Evolutionary conservation across 768 basidiomycete species (phyloP).

Genomic region (Dentipellis fragilis): DNA sequence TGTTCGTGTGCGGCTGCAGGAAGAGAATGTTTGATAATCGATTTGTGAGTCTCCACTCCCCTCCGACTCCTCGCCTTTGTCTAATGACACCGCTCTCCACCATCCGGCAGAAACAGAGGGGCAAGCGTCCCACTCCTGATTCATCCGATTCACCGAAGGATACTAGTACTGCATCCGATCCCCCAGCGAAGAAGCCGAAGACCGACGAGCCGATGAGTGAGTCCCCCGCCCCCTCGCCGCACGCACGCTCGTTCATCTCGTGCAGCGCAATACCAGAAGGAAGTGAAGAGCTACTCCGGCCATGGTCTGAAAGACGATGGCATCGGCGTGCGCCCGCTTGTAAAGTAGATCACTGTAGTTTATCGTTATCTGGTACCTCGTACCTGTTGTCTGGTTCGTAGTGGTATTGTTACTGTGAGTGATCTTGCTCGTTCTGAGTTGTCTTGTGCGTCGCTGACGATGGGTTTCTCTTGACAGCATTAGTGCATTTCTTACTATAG

Average conservation of each 20-base stretch:
- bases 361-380: not conserved
- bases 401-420: not conserved
- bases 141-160: slow-evolving; percentile 20
- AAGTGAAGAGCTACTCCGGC: slow-evolving; percentile 30
- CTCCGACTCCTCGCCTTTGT: not conserved
- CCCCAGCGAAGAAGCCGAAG: slow-evolving; percentile 31
- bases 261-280: slow-evolving; percentile 30
- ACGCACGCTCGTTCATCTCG: not conserved
- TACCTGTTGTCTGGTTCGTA: not conserved
- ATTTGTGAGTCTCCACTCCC: slow-evolving; percentile 35
- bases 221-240: slow-evolving; percentile 6
- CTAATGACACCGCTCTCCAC: not conserved
- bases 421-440: no score
- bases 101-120: slow-evolving; percentile 38
- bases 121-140: slow-evolving; percentile 44
- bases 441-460: not conserved
- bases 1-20: slow-evolving; percentile 23
- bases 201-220: slow-evolving; percentile 23
- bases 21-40: slow-evolving; percentile 51
- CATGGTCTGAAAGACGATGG: slow-evolving; percentile 33
- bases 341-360: slow-evolving; percentile 24
- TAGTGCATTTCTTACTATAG: no score
- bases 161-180: slow-evolving; percentile 22
- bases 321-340: slow-evolving; percentile 32
- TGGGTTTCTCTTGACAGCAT: no score